phyloP scores from a whole-genome alignment of 164 flowering plant genomes.

The Magnolia officinalis region DNA sequence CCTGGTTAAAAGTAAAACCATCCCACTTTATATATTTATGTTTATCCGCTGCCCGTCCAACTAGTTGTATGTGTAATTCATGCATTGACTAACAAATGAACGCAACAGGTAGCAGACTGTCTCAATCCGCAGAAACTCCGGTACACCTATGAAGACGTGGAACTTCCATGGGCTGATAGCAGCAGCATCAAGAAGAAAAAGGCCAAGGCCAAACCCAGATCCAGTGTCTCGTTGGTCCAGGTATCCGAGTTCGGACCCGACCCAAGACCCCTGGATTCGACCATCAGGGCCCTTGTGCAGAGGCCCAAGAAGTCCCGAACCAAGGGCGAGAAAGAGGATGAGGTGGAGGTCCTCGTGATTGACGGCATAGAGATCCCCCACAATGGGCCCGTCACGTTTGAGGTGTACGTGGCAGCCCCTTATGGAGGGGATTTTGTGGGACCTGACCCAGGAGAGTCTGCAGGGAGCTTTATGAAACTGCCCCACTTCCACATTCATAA shows the following conservation, averaged over 20 bases:
- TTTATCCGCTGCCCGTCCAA: too few relatives aligned
- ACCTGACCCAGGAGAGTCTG: neutral
- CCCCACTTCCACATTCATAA: neutral
- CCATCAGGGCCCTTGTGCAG: neutral
- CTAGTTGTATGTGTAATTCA: too few relatives aligned
- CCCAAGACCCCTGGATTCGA: neutral
- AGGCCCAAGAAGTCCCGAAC: neutral
- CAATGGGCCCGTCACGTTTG: neutral
- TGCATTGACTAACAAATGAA: too few relatives aligned
- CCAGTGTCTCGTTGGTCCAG: neutral
- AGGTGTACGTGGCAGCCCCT: neutral
- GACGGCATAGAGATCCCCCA: slow-evolving; percentile 2
- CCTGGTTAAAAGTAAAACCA: too few relatives aligned
- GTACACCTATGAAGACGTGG: slow-evolving; percentile 7
- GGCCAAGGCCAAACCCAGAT: neutral
- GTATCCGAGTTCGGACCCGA: slow-evolving; percentile 1
- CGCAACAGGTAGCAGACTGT: neutral
- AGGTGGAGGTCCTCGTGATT: slow-evolving; percentile 4
- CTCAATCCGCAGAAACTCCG: neutral
- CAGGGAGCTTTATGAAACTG: slow-evolving; percentile 5
- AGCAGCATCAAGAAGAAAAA: neutral
- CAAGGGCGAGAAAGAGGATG: neutral
- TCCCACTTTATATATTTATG: too few relatives aligned
- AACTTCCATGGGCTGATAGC: neutral
- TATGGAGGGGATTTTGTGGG: neutral